These are phyloP conservation scores for Microthyrium microscopicum DNA, from an alignment of 2,329 filamentous ascomycete species.

Conservation along the genomic window DNA sequence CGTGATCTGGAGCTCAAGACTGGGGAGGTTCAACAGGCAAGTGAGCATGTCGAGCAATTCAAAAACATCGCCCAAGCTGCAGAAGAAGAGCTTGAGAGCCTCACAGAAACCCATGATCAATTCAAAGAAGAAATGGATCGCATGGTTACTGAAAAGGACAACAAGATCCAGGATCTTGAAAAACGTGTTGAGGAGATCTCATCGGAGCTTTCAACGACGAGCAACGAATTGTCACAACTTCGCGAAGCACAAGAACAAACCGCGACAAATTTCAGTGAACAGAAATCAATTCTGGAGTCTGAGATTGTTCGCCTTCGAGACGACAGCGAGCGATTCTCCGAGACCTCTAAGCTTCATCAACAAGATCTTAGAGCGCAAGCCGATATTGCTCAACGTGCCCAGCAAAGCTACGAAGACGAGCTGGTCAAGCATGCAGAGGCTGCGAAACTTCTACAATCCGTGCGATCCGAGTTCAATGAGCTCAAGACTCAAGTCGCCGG, in stretches of 20 bases:
- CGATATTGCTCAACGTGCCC: conserved; percentile 80
- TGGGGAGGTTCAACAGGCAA: conserved; percentile 64
- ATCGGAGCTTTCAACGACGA: conserved; percentile 63
- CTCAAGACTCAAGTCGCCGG: conserved; percentile 64
- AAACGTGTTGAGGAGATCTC: conserved; percentile 73
- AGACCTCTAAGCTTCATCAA: conserved; percentile 70
- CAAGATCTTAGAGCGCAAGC: conserved; percentile 87
- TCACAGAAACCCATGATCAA: conserved; percentile 67
- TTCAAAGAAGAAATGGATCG: conserved; percentile 76
- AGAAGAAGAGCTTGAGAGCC: conserved; percentile 70
- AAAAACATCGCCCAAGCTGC: conserved; percentile 72
- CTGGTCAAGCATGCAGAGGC: conserved; percentile 90
- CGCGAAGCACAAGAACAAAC: conserved; percentile 67
- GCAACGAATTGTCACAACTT: conserved; percentile 63
- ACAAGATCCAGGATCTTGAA: conserved; percentile 63
- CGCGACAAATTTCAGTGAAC: conserved; percentile 56
- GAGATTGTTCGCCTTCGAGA: conserved; percentile 72
- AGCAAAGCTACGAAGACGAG: conserved; percentile 90
- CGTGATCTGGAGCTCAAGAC: conserved; percentile 70
- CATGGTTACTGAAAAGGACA: conserved; percentile 59
- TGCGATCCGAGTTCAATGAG: conserved; percentile 67
- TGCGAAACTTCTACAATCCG: conserved; percentile 63
- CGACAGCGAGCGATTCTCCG: conserved; percentile 62
- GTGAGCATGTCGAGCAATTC: conserved; percentile 71
- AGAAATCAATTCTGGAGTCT: conserved; percentile 61